A percentile compares a stretch with the other conserved stretches of the same genome.
Evolutionary conservation across 129 eudicot genomes (phyloP).

Genomic region (Lactuca sativa): DNA sequence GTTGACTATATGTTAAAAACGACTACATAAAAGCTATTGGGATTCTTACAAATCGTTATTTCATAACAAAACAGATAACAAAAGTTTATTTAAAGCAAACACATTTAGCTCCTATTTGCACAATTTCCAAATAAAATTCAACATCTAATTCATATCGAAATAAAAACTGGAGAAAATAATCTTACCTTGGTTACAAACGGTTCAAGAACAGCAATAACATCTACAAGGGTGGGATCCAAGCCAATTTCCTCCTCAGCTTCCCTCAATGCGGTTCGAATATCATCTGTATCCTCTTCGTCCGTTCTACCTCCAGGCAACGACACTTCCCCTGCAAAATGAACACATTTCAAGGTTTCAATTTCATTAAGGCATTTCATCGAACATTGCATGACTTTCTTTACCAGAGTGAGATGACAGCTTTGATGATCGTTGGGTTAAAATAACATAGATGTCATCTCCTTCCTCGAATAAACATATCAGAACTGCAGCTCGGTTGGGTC

Average conservation of each 20-base stretch:
- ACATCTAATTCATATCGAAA: too few relatives aligned
- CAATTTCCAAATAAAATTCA: too few relatives aligned
- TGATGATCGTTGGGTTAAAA: not conserved
- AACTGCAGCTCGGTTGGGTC: not conserved
- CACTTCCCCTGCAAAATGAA: not conserved
- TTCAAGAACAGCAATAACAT: not conserved
- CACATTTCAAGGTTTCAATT: too few relatives aligned
- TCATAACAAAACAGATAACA: too few relatives aligned
- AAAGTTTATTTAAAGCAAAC: too few relatives aligned
- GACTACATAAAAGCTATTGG: conserved; percentile 17
- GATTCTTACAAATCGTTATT: too few relatives aligned
- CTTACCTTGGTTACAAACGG: not conserved
- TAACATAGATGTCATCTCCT: not conserved
- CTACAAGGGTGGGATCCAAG: not conserved
- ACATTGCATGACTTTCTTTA: not conserved
- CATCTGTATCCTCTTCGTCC: not conserved
- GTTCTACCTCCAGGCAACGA: not conserved
- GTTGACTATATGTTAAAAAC: not conserved
- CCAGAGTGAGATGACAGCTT: not conserved
- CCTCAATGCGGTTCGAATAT: not conserved
- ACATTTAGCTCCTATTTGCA: too few relatives aligned
- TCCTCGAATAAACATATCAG: not conserved
- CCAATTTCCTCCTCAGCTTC: not conserved
- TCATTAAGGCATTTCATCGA: not conserved
- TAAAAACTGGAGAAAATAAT: not conserved